Conservation (phyloP, 306 rosid genomes). For the Senna tora region DNA sequence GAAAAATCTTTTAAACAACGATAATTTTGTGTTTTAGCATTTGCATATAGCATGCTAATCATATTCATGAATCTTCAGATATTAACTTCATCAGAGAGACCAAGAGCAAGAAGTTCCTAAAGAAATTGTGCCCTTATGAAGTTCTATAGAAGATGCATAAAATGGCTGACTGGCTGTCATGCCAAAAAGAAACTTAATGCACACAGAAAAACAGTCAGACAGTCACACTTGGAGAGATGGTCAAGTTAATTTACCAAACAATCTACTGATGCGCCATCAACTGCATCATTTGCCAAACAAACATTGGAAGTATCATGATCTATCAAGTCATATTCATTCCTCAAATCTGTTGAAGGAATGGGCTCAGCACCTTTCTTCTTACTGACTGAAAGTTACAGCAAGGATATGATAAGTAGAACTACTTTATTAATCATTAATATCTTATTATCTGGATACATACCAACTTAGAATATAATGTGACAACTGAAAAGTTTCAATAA, state of each 20-base stretch:
- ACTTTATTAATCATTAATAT: constrained; percentile 24
- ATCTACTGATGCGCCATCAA: constrained; percentile 54
- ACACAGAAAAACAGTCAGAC: background rate
- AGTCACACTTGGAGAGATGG: constrained; percentile 19
- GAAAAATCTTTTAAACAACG: background rate
- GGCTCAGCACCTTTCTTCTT: constrained; percentile 62
- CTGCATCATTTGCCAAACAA: constrained; percentile 63
- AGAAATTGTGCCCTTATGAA: background rate
- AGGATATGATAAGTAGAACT: constrained; percentile 34
- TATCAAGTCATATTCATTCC: constrained; percentile 46
- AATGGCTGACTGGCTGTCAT: constrained; percentile 16
- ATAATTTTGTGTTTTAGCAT: background rate
- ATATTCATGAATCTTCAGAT: constrained; percentile 14
- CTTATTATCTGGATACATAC: background rate
- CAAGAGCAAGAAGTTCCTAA: background rate
- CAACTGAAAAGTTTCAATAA: constrained; percentile 9
- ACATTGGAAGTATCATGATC: constrained; percentile 54
- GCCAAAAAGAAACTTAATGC: constrained; percentile 18
- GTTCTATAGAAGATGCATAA: constrained; percentile 18
- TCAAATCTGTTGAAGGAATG: constrained; percentile 45
- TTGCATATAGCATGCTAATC: constrained; percentile 21
- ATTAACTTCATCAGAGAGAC: constrained; percentile 20
- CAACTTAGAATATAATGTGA: background rate
- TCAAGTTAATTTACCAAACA: constrained; percentile 57
- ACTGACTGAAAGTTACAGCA: constrained; percentile 54